Base-by-base conservation (phyloP, 2,329 filamentous ascomycete genomes). In the Conoideocrella luteorostrata region DNA sequence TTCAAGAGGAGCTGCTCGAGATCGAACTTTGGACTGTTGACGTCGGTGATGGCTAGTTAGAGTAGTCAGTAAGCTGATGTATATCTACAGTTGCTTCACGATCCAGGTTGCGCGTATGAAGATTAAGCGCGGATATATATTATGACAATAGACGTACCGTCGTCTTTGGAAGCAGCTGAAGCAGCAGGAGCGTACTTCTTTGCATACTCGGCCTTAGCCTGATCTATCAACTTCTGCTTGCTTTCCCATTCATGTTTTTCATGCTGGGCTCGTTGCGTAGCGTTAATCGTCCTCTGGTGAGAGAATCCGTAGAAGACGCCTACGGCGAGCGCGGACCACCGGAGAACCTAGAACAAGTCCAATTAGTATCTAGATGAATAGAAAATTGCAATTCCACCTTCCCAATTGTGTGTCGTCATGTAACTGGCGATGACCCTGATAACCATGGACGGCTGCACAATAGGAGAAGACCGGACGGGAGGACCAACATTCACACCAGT, bases 291-390 rank as follows among this genome's bases (percentile, higher is more conserved):
- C 62, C 84, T 77, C 75, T 98, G 93, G 75, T 95, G 91, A 70
- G 84, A 87, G 75, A 95, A 82, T 67, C 93, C 93, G 75, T 98
- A 98, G 72, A 95, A 84, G 65, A 97, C 74, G 66, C 93, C 93
- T 61, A 88, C 76, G 62, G 83, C 86, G 56, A 98, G 86, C 65
- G 90, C 90, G 63, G 89, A 91, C 79, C 91, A 98, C 72, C 93
- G 90, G 69, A 97, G 80, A 69, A 98, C 91, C 93, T 98, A 68
- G 41, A 58, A 47, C 51, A 39, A 24, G 43, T 44, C 54, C 50
- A 58, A 59, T 63, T 59, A 63, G 56, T 50, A 32, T 43, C 20
- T 11, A 4, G 13, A 9, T 13, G 7, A 6, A 4, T 22, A 13
- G 21, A 4, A 10, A n/a, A 13, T 23, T 9, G 22, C 7, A 32